These are phyloP conservation scores for Termitomyces sp. DNA, from an alignment of 768 basidiomycete species.

Conservation along the genomic window DNA sequence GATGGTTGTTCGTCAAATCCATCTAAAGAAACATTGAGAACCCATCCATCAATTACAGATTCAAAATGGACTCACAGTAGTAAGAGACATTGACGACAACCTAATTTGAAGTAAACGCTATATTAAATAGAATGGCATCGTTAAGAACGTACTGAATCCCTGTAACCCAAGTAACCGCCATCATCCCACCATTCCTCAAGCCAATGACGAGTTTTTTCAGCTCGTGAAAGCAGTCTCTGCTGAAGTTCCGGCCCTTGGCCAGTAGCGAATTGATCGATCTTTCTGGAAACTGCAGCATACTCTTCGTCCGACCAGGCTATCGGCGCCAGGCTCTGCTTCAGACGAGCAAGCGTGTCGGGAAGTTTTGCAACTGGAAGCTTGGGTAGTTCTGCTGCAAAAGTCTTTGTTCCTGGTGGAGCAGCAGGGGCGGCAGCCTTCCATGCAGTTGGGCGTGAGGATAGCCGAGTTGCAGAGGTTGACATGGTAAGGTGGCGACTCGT, in stretches of 20 bases:
- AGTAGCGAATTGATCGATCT: slow-evolving; percentile 63
- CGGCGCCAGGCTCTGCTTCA: slow-evolving; percentile 69
- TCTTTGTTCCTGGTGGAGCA: slow-evolving; percentile 44
- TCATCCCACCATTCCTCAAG: slow-evolving; percentile 96
- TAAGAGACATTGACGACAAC: slow-evolving; percentile 93
- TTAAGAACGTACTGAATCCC: slow-evolving; percentile 63
- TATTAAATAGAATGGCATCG: not conserved
- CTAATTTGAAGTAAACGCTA: slow-evolving; percentile 19
- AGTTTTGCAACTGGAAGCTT: slow-evolving; percentile 75
- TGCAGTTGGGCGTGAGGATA: slow-evolving; percentile 35
- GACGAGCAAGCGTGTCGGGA: slow-evolving; percentile 53
- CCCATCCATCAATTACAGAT: not conserved
- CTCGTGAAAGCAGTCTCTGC: slow-evolving; percentile 49
- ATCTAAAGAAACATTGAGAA: slow-evolving; percentile 38
- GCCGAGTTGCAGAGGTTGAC: slow-evolving; percentile 18
- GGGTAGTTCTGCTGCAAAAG: slow-evolving; percentile 62
- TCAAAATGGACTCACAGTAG: slow-evolving; percentile 56
- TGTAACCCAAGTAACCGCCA: slow-evolving; percentile 72
- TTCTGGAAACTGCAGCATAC: slow-evolving; percentile 44
- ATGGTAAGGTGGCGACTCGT: slow-evolving; percentile 8
- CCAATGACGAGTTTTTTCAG: slow-evolving; percentile 67
- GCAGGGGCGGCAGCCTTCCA: slow-evolving; percentile 75
- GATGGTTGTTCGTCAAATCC: slow-evolving; percentile 68
- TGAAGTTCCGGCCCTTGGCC: slow-evolving; percentile 57
- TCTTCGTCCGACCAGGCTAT: slow-evolving; percentile 64